phyloP scores from a whole-genome alignment of 192 early-diverging fungal genomes.

The Coemansia sp. region DNA sequence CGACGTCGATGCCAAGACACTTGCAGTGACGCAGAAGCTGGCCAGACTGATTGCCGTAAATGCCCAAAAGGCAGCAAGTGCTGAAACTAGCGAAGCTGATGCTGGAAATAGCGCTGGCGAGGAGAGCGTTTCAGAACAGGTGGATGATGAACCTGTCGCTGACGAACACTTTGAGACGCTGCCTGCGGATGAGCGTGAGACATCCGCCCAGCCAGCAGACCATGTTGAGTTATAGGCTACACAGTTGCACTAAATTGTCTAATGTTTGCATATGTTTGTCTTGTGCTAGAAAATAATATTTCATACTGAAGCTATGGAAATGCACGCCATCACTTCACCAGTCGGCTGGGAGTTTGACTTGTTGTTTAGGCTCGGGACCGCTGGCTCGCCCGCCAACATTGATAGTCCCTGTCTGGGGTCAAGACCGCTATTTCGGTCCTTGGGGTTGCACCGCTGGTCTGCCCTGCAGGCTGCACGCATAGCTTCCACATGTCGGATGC shows the following conservation, averaged over 20 bases:
- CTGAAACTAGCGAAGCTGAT: conserved; percentile 23
- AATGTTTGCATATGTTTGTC: neutral
- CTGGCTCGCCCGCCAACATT: conserved; percentile 23
- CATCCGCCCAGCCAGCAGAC: conserved; percentile 1
- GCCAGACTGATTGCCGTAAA: conserved; percentile 60
- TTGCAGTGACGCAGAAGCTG: conserved; percentile 56
- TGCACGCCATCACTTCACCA: neutral
- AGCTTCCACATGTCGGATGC: conserved; percentile 41
- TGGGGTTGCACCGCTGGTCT: neutral
- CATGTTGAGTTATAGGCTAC: conserved; percentile 31
- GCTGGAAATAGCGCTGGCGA: conserved; percentile 5
- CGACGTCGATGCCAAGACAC: conserved; percentile 57
- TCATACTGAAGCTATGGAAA: neutral
- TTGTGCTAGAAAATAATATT: neutral
- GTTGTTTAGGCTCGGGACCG: conserved; percentile 4
- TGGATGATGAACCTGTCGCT: neutral
- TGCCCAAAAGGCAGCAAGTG: conserved; percentile 49
- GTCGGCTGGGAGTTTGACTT: neutral
- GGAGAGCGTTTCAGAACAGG: conserved; percentile 2
- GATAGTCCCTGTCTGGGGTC: conserved; percentile 38
- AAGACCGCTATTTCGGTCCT: conserved; percentile 26
- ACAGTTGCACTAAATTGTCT: neutral
- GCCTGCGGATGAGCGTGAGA: neutral
- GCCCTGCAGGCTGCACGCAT: conserved; percentile 27
- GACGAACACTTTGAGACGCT: neutral